Conservation (phyloP, 2,329 filamentous ascomycete genomes). For the Cucurbitaria berberidis region DNA sequence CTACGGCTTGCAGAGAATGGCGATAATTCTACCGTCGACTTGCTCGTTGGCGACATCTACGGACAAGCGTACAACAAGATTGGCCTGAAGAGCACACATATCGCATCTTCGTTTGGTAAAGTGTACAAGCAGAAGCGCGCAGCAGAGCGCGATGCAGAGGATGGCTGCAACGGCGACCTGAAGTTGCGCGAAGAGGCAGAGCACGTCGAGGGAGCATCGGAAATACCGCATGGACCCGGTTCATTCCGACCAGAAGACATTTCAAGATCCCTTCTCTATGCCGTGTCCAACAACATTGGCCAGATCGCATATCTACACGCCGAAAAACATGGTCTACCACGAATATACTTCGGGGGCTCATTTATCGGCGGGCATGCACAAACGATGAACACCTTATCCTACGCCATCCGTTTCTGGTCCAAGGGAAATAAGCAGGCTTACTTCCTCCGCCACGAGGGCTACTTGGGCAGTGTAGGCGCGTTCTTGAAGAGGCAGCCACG, state of each 20-base stretch:
- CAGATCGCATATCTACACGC: slow-evolving; percentile 98
- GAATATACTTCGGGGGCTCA: slow-evolving; percentile 97
- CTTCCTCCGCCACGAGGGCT: slow-evolving; percentile 94
- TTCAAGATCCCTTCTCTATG: slow-evolving; percentile 88
- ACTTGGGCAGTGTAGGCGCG: slow-evolving; percentile 89
- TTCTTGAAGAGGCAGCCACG: slow-evolving; percentile 89
- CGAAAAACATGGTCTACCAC: slow-evolving; percentile 86
- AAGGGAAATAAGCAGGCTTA: slow-evolving; percentile 94
- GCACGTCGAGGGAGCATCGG: slow-evolving; percentile 38
- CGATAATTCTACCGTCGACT: slow-evolving; percentile 92
- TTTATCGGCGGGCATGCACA: slow-evolving; percentile 96
- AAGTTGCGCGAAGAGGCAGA: slow-evolving; percentile 46
- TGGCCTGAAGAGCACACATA: slow-evolving; percentile 91
- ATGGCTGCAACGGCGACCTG: slow-evolving; percentile 62
- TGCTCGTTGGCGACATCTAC: slow-evolving; percentile 98
- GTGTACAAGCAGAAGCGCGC: slow-evolving; percentile 91
- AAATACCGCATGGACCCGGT: slow-evolving; percentile 46
- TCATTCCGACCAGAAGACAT: slow-evolving; percentile 83
- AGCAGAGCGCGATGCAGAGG: slow-evolving; percentile 79
- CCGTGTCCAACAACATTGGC: slow-evolving; percentile 94
- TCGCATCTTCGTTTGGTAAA: slow-evolving; percentile 95
- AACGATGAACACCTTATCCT: slow-evolving; percentile 96
- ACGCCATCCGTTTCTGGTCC: slow-evolving; percentile 97
- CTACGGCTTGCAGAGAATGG: slow-evolving; percentile 86
- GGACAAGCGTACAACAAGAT: slow-evolving; percentile 96